phyloP scores from a whole-genome alignment of 176 grass and related monocot genomes.

The Eremochloa ophiuroides region DNA sequence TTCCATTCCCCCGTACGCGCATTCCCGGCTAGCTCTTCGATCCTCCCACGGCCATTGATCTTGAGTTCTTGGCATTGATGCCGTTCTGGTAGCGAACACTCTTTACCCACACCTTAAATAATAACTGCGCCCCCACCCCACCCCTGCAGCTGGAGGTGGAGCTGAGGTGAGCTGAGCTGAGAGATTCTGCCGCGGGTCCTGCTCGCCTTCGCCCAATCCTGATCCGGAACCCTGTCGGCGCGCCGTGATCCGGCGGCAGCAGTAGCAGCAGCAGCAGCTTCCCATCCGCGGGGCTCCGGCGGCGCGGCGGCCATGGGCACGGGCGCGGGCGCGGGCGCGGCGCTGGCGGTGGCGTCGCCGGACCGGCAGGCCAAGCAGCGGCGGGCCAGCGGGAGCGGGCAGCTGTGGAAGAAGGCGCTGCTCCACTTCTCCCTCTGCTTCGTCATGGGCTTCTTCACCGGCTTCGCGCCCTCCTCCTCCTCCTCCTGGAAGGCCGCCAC shows the following conservation, averaged over 20 bases:
- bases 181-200: neutral
- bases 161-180: neutral
- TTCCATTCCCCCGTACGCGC: neutral
- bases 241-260: slow-evolving; percentile 1
- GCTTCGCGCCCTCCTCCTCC: slow-evolving; percentile 73
- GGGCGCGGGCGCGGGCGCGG: slow-evolving; percentile 10
- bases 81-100: neutral
- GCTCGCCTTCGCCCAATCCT: neutral
- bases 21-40: neutral
- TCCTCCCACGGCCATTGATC: neutral
- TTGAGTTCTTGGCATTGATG: slow-evolving; percentile 10
- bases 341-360: slow-evolving; percentile 17
- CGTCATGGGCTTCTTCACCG: slow-evolving; percentile 98
- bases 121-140: neutral
- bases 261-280: too few relatives aligned
- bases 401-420: slow-evolving; percentile 91
- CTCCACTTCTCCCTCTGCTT: slow-evolving; percentile 99
- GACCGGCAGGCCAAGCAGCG: slow-evolving; percentile 55
- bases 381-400: slow-evolving; percentile 30
- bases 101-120: neutral
- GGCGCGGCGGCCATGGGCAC: slow-evolving; percentile 28
- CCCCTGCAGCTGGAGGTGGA: too few relatives aligned
- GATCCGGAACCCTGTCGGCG: slow-evolving; percentile 11
- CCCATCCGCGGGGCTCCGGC: too few relatives aligned
- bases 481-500: slow-evolving; percentile 8